Evolutionary conservation across 805 yeast species (phyloP), one percentile per base, ranked within the genome.

Genomic region (Lipomyces starkeyi): DNA sequence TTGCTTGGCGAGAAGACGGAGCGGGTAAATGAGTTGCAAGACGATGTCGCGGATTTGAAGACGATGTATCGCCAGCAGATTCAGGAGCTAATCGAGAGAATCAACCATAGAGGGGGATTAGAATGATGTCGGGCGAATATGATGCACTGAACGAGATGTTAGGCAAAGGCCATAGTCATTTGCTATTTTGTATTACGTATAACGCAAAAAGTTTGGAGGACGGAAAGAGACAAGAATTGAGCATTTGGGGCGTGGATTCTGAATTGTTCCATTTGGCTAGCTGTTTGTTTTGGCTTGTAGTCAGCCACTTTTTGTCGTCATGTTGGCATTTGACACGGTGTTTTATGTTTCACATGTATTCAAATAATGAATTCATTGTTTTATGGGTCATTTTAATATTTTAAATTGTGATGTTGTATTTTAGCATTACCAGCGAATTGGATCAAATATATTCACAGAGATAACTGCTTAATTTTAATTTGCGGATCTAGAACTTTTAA

Each of bases 21-120:
- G 76, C 84, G 82, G 70, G 94, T 91, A 4, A 90, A 88, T 65
- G 99, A 95, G 78, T 82, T 95, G 58, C 85, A 83, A 71, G 97
- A 96, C 7, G 99, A 95, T 75, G 94, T 95, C 20, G 84, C 82
- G 3, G 99, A 95, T 78, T 82, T 94, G 78, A 95, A 95, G 78
- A 96, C 91, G 59, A 82, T 95, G 81, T 85, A 92, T 77, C 84
- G 87, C 69, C 85, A 85, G 70, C 99, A 94, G 78, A 93, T 94
- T 57, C 96, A 91, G 77, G 95, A 93, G 72, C 84, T 94, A 86
- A 87, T 92, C 57, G 89, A 85, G 56, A 77, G 77, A 72, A 73
- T 90, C 73, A 43, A 43, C 49, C 20, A 43, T 6, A 17, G 3
- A 13, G 49, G 9, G 22, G 49, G 1, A 13, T 37, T 37, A 37